These are phyloP conservation scores for Ogataea salicorniae DNA, from an alignment of 805 yeast species.

Conservation along the genomic window DNA sequence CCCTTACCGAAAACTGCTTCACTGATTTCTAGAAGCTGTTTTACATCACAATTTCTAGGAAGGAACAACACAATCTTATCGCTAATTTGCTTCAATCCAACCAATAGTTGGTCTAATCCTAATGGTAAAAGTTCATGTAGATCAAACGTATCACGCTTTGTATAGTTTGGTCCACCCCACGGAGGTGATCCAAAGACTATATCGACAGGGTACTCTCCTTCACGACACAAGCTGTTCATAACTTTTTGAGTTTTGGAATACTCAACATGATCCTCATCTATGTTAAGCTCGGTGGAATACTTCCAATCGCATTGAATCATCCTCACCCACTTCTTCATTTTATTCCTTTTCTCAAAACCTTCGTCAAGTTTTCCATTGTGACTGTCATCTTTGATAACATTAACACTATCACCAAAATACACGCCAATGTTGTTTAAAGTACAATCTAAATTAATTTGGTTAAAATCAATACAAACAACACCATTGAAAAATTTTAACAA, in stretches of 20 bases:
- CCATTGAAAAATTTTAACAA: slow-evolving; percentile 53
- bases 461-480: slow-evolving; percentile 61
- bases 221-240: slow-evolving; percentile 3
- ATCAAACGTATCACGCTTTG: slow-evolving; percentile 39
- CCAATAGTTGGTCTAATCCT: slow-evolving; percentile 39
- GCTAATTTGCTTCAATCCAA: slow-evolving; percentile 37
- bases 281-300: slow-evolving; percentile 4
- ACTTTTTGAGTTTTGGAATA: slow-evolving; percentile 8
- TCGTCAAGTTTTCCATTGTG: no score
- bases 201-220: slow-evolving; percentile 31
- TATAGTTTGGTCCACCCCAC: slow-evolving; percentile 78
- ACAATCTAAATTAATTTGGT: slow-evolving; percentile 57
- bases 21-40: slow-evolving; percentile 47
- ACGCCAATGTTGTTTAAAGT: slow-evolving; percentile 60
- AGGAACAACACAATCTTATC: slow-evolving; percentile 53
- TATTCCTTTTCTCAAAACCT: slow-evolving; percentile 33
- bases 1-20: slow-evolving; percentile 38
- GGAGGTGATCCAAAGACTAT: slow-evolving; percentile 76
- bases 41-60: slow-evolving; percentile 54
- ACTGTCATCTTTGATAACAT: no score
- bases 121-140: slow-evolving; percentile 44
- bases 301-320: slow-evolving; percentile 13
- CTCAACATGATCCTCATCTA: slow-evolving; percentile 5
- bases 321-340: slow-evolving; percentile 48
- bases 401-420: slow-evolving; percentile 31